Base-by-base conservation (phyloP, 164 flowering plant genomes). In the Saururus chinensis region DNA sequence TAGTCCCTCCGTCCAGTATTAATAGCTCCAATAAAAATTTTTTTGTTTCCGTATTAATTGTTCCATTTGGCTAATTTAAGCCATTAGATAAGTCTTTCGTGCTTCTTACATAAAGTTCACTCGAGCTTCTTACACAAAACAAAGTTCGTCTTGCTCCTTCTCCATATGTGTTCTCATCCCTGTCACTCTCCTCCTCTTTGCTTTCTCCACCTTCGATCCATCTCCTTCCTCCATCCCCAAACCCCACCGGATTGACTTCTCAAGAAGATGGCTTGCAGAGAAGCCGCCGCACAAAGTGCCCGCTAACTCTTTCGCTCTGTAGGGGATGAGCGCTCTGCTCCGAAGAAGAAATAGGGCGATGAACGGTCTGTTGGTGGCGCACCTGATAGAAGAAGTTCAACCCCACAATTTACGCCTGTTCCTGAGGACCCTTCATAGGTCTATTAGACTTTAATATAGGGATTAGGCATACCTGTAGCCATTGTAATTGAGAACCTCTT, bases 301-400 rank as follows among this genome's bases (percentile, higher is more conserved):
- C 14, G 20, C 3, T 42, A 4, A 7, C 11, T 59, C 5, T 16
- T 40, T 21, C n/a, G 96, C 98, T 24, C 74, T 92, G 56, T 92
- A 92, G 42, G 80, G 93, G 11, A 72, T 92, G 92, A 96, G 98
- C 1, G 70, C 68, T 58, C 63, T 87, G 66, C 84, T 71, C 37
- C 54, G 79, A 19, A 71, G 86, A 63, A 96, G 98, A 21, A 84
- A 84, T 9, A 71, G 51, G 53, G 80, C 87, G 4, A 83, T 87
- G 95, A 71, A 40, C 60, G 96, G 87, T 53, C 79, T 92, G 10
- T 56, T 89, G 23, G 88, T 92, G 1, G 83, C 76, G 20, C 98
- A 92, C 64, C 67, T 82, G 4, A 26, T 37, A 0, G 91, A 87
- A 24, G 80, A 75, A 4, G 62, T 67, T 4, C 61, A 42, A 1